Percentiles rank a stretch among this genome's conserved stretches.
These are phyloP conservation scores for Cytospora paraplurivora DNA, from an alignment of 2,329 filamentous ascomycete species.

Conservation along the genomic window DNA sequence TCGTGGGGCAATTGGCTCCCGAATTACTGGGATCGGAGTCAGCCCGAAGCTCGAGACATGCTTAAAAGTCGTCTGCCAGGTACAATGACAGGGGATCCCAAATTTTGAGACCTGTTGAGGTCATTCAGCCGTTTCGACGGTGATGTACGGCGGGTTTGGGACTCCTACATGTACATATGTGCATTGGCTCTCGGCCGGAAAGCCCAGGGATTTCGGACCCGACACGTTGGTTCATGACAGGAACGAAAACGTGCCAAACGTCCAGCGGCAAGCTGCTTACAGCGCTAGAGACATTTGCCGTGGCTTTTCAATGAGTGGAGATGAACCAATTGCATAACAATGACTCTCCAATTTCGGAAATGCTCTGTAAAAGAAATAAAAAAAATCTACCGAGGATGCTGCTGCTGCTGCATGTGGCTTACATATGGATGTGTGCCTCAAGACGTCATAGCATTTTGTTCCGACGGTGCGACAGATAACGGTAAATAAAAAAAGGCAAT, in stretches of 20 bases:
- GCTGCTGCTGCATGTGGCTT: constrained; percentile 5
- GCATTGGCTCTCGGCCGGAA: too few species aligned
- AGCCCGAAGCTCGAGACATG: too few species aligned
- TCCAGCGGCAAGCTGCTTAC: constrained; percentile 19
- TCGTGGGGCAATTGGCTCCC: too few species aligned
- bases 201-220: neutral
- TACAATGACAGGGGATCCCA: too few species aligned
- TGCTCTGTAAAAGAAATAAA: neutral
- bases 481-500: too few species aligned
- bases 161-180: too few species aligned
- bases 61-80: too few species aligned
- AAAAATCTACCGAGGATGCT: constrained; percentile 2
- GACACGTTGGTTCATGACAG: neutral
- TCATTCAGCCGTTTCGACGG: neutral
- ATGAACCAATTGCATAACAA: neutral
- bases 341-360: neutral
- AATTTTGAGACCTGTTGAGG: neutral
- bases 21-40: too few species aligned
- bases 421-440: neutral
- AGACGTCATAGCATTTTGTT: neutral
- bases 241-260: neutral
- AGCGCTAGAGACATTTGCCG: constrained; percentile 17
- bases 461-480: neutral
- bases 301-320: constrained; percentile 1
- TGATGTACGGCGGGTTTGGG: too few species aligned